Evolutionary conservation across 2,329 filamentous ascomycete species (phyloP).

Genomic region (Dothideomycetidae sp.): DNA sequence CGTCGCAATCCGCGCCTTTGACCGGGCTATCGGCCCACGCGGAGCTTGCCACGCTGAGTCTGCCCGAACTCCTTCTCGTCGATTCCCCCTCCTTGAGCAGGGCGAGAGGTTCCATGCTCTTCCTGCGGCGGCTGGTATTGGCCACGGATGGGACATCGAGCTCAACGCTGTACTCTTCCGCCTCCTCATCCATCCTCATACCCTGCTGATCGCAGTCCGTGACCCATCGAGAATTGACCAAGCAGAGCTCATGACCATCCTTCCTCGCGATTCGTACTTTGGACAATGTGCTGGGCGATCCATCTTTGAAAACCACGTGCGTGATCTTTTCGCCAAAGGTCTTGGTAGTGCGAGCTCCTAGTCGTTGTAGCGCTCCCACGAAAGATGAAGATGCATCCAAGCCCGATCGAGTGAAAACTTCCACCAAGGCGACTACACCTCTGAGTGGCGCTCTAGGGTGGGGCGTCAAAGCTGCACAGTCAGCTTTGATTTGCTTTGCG

Average conservation of each 20-base stretch:
- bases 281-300: conserved; percentile 22
- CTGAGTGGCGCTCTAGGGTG: conserved; percentile 22
- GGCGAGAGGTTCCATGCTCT: conserved; percentile 24
- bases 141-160: conserved; percentile 16
- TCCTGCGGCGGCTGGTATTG: conserved; percentile 20
- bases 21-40: conserved; percentile 11
- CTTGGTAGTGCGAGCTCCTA: conserved; percentile 24
- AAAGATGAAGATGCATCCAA: conserved; percentile 23
- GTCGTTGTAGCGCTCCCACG: conserved; percentile 20
- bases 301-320: conserved; percentile 26
- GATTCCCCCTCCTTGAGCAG: conserved; percentile 16
- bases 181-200: conserved; percentile 18
- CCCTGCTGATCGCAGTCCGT: conserved; percentile 22
- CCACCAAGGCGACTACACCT: conserved; percentile 22
- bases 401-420: conserved; percentile 24
- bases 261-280: conserved; percentile 22
- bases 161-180: conserved; percentile 23
- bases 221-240: conserved; percentile 26
- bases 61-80: conserved; percentile 13
- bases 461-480: conserved; percentile 22
- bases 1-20: conserved; percentile 12
- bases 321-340: conserved; percentile 24
- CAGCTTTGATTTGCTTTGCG: conserved; percentile 17
- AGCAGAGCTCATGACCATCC: conserved; percentile 19
- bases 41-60: conserved; percentile 11